Evolutionary conservation across 2,329 filamentous ascomycete genomes (phyloP).

Genomic region (Paecilomyces variotii): DNA sequence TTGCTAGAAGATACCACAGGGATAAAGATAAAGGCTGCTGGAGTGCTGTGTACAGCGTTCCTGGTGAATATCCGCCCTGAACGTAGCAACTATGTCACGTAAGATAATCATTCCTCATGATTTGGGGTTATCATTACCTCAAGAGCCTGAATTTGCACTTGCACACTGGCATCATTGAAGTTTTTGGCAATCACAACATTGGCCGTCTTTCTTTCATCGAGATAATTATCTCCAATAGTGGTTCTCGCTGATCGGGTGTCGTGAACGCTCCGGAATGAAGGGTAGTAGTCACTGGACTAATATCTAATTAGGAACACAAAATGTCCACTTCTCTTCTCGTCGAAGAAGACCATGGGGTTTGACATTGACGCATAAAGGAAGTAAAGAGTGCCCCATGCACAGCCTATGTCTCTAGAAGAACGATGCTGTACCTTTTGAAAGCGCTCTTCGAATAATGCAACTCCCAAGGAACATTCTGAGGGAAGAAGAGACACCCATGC

Average conservation of each 20-base stretch:
- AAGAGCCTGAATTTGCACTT: slow-evolving; percentile 73
- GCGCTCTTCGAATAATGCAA: background rate
- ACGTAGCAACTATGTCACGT: slow-evolving; percentile 59
- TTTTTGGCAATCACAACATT: slow-evolving; percentile 78
- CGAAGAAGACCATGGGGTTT: background rate
- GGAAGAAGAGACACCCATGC: background rate
- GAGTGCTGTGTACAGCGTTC: slow-evolving; percentile 64
- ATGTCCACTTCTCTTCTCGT: background rate
- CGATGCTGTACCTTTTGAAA: background rate
- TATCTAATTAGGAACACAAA: background rate
- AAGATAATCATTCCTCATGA: slow-evolving; percentile 4
- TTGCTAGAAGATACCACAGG: slow-evolving; percentile 51
- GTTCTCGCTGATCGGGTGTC: slow-evolving; percentile 13
- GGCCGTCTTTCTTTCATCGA: slow-evolving; percentile 55
- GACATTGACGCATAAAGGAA: background rate
- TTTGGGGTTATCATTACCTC: slow-evolving; percentile 36
- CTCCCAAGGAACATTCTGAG: background rate
- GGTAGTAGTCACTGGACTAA: background rate
- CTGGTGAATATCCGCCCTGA: slow-evolving; percentile 70
- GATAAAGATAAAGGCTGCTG: slow-evolving; percentile 71
- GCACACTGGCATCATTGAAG: slow-evolving; percentile 63
- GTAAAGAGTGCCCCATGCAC: background rate
- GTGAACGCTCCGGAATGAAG: slow-evolving; percentile 11
- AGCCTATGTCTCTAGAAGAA: background rate
- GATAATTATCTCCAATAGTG: slow-evolving; percentile 20